phyloP scores from a whole-genome alignment of 805 yeast genomes.

The Teunomyces panamensis region DNA sequence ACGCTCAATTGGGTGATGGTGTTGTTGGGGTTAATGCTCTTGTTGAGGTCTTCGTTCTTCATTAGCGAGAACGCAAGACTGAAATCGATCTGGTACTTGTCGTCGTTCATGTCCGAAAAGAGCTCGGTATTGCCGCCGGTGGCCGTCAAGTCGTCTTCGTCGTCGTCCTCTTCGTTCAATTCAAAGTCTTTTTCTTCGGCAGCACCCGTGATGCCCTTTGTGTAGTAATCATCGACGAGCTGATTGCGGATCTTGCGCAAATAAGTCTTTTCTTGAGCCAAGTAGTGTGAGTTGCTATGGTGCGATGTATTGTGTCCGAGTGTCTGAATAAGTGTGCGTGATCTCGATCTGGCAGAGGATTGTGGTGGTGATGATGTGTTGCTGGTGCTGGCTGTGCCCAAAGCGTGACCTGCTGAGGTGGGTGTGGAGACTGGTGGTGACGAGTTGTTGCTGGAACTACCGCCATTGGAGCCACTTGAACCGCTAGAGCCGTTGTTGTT shows the following conservation, averaged over 20 bases:
- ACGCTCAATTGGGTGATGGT: conserved; percentile 34
- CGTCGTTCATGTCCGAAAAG: conserved; percentile 40
- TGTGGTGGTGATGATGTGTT: not conserved
- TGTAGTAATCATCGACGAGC: conserved; percentile 66
- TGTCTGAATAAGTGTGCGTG: conserved; percentile 19
- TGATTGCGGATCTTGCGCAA: conserved; percentile 60
- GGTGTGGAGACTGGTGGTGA: not conserved
- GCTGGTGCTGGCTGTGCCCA: not conserved
- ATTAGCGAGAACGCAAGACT: conserved; percentile 35
- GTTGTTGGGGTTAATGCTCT: conserved; percentile 20
- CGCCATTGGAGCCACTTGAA: no score
- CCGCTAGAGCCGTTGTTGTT: no score
- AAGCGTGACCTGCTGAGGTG: not conserved
- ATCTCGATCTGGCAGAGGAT: conserved; percentile 9
- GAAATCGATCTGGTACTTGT: conserved; percentile 49
- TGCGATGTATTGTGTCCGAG: conserved; percentile 11
- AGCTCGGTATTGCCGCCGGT: conserved; percentile 30
- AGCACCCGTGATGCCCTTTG: conserved; percentile 56
- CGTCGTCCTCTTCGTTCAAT: conserved; percentile 22
- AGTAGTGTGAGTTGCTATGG: conserved; percentile 36
- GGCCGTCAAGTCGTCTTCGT: conserved; percentile 33
- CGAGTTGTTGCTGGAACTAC: not conserved
- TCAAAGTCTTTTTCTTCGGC: conserved; percentile 25
- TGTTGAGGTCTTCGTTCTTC: conserved; percentile 17
- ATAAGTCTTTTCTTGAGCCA: conserved; percentile 66